These are phyloP conservation scores for Radiomyces spectabilis DNA, from an alignment of 192 early-diverging fungal genomes.

Conservation along the genomic window DNA sequence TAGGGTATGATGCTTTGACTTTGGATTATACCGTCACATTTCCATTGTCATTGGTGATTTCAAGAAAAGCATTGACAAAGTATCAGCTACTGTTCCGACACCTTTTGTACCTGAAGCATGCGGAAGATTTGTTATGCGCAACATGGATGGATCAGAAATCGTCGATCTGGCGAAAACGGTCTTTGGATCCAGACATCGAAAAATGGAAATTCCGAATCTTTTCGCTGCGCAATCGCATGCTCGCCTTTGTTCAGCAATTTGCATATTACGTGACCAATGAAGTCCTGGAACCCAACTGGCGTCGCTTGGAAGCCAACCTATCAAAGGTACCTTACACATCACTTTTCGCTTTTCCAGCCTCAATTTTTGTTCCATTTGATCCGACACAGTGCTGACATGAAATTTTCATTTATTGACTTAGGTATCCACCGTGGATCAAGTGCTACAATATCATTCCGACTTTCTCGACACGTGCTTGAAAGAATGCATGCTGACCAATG, in stretches of 20 bases:
- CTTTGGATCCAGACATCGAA: conserved; percentile 38
- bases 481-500: conserved; percentile 83
- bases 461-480: conserved; percentile 85
- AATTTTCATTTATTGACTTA: too few relatives aligned
- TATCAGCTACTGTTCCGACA: conserved; percentile 91
- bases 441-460: conserved; percentile 70
- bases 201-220: conserved; percentile 57
- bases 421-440: conserved; percentile 81
- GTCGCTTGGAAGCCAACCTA: conserved; percentile 56
- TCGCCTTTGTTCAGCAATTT: conserved; percentile 89
- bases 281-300: conserved; percentile 90
- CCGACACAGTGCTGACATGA: too few relatives aligned
- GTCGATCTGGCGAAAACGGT: conserved; percentile 32
- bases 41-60: conserved; percentile 85
- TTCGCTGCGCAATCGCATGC: conserved; percentile 73
- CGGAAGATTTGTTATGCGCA: conserved; percentile 71
- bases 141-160: conserved; percentile 74
- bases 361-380: too few relatives aligned
- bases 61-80: conserved; percentile 73
- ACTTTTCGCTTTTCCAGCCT: too few relatives aligned
- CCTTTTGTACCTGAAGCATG: conserved; percentile 80
- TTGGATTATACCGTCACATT: conserved; percentile 81
- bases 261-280: conserved; percentile 86
- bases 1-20: conserved; percentile 76
- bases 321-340: conserved; percentile 39